A percentile compares a stretch with the other conserved stretches of the same genome.
Evolutionary conservation across 1,284 basidiomycete species (phyloP).

Genomic region (Heterobasidion irregulare): DNA sequence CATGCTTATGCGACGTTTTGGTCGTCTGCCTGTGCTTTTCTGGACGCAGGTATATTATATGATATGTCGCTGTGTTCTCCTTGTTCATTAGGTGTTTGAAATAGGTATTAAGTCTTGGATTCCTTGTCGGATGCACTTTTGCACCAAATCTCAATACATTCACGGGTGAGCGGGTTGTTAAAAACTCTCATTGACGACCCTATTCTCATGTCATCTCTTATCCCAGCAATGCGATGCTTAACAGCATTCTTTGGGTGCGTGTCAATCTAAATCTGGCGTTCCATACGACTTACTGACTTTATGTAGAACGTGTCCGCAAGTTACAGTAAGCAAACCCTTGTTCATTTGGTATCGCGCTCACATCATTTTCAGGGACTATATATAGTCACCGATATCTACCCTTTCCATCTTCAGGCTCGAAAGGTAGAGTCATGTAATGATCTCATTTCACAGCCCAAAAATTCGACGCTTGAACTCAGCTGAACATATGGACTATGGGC

Average conservation of each 20-base stretch:
- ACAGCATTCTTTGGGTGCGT: constrained; percentile 61
- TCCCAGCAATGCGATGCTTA: constrained; percentile 58
- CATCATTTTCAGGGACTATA: constrained; percentile 43
- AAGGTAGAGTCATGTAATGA: constrained; percentile 30
- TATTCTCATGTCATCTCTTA: not conserved
- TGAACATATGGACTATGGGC: constrained; percentile 69
- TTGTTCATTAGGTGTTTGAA: not conserved
- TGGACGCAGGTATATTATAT: constrained; percentile 43
- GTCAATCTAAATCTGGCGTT: not conserved
- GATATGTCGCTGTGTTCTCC: not conserved
- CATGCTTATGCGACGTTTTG: constrained; percentile 48
- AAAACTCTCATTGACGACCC: not conserved
- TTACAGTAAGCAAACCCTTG: constrained; percentile 34
- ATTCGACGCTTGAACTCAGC: constrained; percentile 29
- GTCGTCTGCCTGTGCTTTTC: constrained; percentile 54
- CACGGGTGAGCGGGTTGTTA: constrained; percentile 26
- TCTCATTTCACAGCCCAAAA: constrained; percentile 72
- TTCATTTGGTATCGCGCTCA: not conserved
- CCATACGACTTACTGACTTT: not conserved
- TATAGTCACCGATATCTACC: constrained; percentile 61
- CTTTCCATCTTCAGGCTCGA: constrained; percentile 69
- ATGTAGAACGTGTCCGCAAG: constrained; percentile 54
- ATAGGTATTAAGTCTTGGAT: constrained; percentile 38
- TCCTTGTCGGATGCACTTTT: constrained; percentile 44
- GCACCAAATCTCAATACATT: constrained; percentile 45